Base-by-base conservation (phyloP, 1,284 basidiomycete species). In the Marasmius tenuissimus region DNA sequence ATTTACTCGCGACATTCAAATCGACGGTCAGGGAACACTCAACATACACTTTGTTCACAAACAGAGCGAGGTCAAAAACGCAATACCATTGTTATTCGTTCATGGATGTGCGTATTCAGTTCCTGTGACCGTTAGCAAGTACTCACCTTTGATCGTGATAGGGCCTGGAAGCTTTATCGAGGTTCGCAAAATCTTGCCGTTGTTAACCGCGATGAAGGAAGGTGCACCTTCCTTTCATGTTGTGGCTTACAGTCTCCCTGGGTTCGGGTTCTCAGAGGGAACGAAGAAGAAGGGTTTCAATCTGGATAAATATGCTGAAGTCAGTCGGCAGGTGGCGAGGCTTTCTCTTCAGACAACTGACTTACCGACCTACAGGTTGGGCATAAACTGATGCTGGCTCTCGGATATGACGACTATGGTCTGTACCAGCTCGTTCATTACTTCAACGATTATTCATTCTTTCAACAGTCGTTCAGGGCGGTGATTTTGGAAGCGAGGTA, bases 91-190 rank as follows among this genome's bases (percentile, higher is more conserved):
- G 6, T 68, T 83, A n/a, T 82, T 78, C 64, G 73, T 79, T 9
- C 81, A 82, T 22, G 81, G 81, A 20, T 82, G 81, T 81, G 64
- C 38, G 80, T 73, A 14, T 54, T 48, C 37, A 39, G 16, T 49
- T 20, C 5, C 39, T 11, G 5, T 48, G 20, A 0, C 20, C 18
- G 8, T 40, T 20, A 18, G 20, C 22, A 11, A 16, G 39, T 14
- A 38, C 42, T 20, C 20, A 47, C 45, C 18, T 1, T 35, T 16
- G 27, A 11, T 33, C 40, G 40, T 10, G 53, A 9, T 34, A 88
- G 86, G 86, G 86, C 85, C 86, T 0, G 85, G 86, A 37, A 76
- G 77, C 60, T 86, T 87, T 67, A 68, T 83, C 33, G 85, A 88
- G 72, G 79, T 78, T 16, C 71, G 73, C 54, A 88, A 85, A 70